Percentiles rank a stretch among this genome's conserved stretches.
These are phyloP conservation scores for Podila verticillata DNA, from an alignment of 192 early-diverging fungal species.

Conservation along the genomic window DNA sequence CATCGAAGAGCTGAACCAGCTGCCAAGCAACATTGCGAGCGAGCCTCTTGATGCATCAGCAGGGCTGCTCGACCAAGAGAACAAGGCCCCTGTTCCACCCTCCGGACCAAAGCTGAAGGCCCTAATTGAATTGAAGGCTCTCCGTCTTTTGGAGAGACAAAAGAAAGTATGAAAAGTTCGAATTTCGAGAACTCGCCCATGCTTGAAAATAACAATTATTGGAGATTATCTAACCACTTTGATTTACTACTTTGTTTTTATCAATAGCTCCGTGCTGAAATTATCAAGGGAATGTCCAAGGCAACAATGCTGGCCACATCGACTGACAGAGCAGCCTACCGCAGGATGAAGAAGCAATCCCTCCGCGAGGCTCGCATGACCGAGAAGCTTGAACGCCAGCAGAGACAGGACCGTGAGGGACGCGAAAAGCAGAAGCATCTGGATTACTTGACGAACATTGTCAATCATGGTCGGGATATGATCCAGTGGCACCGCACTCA, in stretches of 20 bases:
- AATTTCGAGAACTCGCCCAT: no score
- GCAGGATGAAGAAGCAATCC: slow-evolving; percentile 85
- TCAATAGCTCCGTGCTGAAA: slow-evolving; percentile 70
- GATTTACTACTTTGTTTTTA: no score
- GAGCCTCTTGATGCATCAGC: slow-evolving; percentile 51
- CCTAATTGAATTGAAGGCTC: slow-evolving; percentile 88
- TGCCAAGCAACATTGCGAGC: slow-evolving; percentile 74
- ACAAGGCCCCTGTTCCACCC: slow-evolving; percentile 12
- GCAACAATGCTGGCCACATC: slow-evolving; percentile 84
- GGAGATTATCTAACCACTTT: no score
- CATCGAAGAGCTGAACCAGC: slow-evolving; percentile 77
- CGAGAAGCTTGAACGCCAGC: slow-evolving; percentile 90
- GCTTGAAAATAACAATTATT: no score
- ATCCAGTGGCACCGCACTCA: slow-evolving; percentile 72
- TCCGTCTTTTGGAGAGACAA: slow-evolving; percentile 84
- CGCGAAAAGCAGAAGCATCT: slow-evolving; percentile 85
- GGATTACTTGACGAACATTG: slow-evolving; percentile 82
- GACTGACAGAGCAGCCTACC: slow-evolving; percentile 77
- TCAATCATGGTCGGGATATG: slow-evolving; percentile 78
- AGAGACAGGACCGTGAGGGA: slow-evolving; percentile 86
- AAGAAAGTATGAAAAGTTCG: slow-evolving; percentile 56
- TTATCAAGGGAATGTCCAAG: slow-evolving; percentile 76
- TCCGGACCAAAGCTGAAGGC: slow-evolving; percentile 76
- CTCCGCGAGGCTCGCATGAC: slow-evolving; percentile 87
- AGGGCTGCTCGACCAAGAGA: slow-evolving; percentile 34